These are phyloP conservation scores for Oryza brachyantha DNA, from an alignment of 176 grass and related monocot species.

Conservation along the genomic window DNA sequence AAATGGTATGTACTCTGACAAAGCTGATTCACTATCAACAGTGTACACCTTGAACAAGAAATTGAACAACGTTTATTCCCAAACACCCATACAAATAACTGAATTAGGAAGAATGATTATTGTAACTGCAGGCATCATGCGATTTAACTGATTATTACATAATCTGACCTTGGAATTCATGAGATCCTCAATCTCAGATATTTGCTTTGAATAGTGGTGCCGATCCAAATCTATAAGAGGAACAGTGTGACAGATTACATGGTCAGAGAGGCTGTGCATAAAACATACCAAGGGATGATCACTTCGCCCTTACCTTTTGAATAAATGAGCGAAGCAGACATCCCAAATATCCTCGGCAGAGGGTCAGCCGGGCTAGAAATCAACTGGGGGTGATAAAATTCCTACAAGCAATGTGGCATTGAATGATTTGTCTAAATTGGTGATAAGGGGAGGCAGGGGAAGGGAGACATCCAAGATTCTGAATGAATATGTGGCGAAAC, in stretches of 20 bases:
- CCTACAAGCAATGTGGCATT: conserved; percentile 40
- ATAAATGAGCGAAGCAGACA: conserved; percentile 67
- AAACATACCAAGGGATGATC: background rate
- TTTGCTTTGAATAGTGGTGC: conserved; percentile 21
- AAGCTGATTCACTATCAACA: conserved; percentile 51
- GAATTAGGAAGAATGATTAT: background rate
- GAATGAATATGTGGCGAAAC: background rate
- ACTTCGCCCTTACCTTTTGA: conserved; percentile 46
- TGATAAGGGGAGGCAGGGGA: background rate
- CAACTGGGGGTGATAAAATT: conserved; percentile 68
- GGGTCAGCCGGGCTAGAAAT: conserved; percentile 31
- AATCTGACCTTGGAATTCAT: conserved; percentile 71
- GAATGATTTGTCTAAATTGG: conserved; percentile 24
- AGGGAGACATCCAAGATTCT: background rate
- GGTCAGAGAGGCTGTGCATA: background rate
- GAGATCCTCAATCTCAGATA: conserved; percentile 58
- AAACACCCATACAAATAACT: background rate
- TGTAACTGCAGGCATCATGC: background rate
- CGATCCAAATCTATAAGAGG: conserved; percentile 26
- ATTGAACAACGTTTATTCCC: background rate
- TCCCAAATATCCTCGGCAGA: conserved; percentile 79
- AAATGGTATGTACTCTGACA: conserved; percentile 63
- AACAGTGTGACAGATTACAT: background rate
- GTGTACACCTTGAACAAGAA: conserved; percentile 75
- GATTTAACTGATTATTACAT: background rate